Evolutionary conservation across 139 green algal genomes (phyloP).

Genomic region (Coelastrella sp.): DNA sequence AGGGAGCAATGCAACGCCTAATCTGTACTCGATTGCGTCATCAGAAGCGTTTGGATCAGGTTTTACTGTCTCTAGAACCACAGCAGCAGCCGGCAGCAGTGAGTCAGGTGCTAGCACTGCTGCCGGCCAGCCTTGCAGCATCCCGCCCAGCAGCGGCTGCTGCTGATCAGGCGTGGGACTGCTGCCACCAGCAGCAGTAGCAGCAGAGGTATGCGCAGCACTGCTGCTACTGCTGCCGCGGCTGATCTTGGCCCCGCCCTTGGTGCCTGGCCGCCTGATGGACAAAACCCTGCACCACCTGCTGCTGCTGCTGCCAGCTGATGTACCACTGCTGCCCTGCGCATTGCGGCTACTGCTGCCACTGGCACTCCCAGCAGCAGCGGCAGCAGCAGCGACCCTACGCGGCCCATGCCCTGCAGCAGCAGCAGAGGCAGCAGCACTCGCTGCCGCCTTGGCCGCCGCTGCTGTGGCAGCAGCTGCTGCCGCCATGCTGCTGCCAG

Average conservation of each 20-base stretch:
- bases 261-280: conserved; percentile 28
- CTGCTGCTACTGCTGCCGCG: conserved; percentile 7
- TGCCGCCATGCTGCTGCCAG: conserved; percentile 16
- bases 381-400: conserved; percentile 3
- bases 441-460: background rate
- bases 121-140: conserved; percentile 31
- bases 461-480: conserved; percentile 27
- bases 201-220: background rate
- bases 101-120: conserved; percentile 40
- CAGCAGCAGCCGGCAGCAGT: conserved; percentile 46
- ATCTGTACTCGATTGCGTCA: conserved; percentile 66
- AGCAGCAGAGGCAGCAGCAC: conserved; percentile 4
- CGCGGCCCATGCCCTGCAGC: conserved; percentile 2
- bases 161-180: background rate
- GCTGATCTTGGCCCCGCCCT: conserved; percentile 28
- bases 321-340: background rate
- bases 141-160: conserved; percentile 33
- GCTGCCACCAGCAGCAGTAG: conserved; percentile 13
- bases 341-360: background rate
- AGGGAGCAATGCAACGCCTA: conserved; percentile 64
- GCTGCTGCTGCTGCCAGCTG: conserved; percentile 23
- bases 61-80: conserved; percentile 70
- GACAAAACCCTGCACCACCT: conserved; percentile 35
- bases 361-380: background rate
- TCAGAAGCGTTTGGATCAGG: conserved; percentile 53